phyloP scores from a whole-genome alignment of 768 basidiomycete genomes.

The Boletus pseudopeckii region DNA sequence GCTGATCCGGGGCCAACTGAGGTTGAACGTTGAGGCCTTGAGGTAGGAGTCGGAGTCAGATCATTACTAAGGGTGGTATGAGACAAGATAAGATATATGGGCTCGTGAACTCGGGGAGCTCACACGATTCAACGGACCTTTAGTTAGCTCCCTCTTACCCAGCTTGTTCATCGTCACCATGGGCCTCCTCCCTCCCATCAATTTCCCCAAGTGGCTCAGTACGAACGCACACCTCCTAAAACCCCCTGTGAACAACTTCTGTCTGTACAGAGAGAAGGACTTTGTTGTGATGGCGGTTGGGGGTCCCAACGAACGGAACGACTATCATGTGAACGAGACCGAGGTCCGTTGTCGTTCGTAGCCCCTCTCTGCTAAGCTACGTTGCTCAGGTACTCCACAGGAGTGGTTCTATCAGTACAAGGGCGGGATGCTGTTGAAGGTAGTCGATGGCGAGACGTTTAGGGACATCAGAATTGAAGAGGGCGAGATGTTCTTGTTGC shows the following conservation, averaged over 20 bases:
- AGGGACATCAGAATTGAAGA: conserved; percentile 87
- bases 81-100: background rate
- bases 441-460: conserved; percentile 77
- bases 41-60: too few relatives aligned
- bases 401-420: conserved; percentile 99
- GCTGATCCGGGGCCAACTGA: too few relatives aligned
- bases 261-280: conserved; percentile 77
- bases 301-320: conserved; percentile 90
- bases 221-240: conserved; percentile 77
- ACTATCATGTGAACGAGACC: conserved; percentile 95
- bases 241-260: conserved; percentile 93
- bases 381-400: conserved; percentile 33
- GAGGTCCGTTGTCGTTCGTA: conserved; percentile 48
- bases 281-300: conserved; percentile 96
- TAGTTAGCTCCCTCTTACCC: too few relatives aligned
- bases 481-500: conserved; percentile 95
- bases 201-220: conserved; percentile 84
- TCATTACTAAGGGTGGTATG: background rate
- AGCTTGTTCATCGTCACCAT: conserved; percentile 34
- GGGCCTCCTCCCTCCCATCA: conserved; percentile 79
- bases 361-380: background rate
- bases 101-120: background rate
- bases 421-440: conserved; percentile 86
- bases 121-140: background rate
- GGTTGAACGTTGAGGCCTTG: too few relatives aligned